Evolutionary conservation across 2,329 filamentous ascomycete species (phyloP), one percentile per base, ranked within the genome.

Genomic region (Septoria petroselini): DNA sequence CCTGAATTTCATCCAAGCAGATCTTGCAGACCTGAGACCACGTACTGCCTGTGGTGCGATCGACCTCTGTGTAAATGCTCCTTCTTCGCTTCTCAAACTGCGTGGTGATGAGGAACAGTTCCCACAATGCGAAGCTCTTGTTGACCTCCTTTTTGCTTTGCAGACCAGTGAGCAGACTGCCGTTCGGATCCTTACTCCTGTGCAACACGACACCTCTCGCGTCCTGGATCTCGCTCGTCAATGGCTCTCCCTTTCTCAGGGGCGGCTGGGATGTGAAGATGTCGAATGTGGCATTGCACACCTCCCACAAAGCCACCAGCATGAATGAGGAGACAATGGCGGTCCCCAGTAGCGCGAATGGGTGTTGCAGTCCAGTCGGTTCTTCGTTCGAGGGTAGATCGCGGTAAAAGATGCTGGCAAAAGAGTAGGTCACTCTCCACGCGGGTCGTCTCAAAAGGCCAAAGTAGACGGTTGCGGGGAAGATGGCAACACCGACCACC

Each of bases 121-220:
- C 91, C 91, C 91, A 95, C 69, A 95, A 86, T 12, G 91, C 91
- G 67, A 94, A 95, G 0, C 82, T 79, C 79, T 87, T 84, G 53
- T 88, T 82, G 7, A 87, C 76, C 7, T 88, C 76, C 68, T 91
- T 93, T 71, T 90, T 93, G 57, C 85, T 85, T 66, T 84, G 91
- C 38, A 97, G 69, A 0, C 91, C 91, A 49, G 84, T 89, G 41
- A 97, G 68, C 21, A 97, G 75, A 65, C 88, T 95, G 29, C 89
- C 90, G 63, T 95, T 97, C 1, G 91, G 88, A 68, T 96, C 91
- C 27, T 52, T 54, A 37, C 61, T 63, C 45, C 58, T 58, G 15
- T 62, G 59, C 7, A 65, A 27, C 2, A 65, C 43, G 3, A 51
- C 53, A 3, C 64, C 65, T 25, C 48, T 30, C 3, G 58, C 54